Evolutionary conservation across 192 early-diverging fungal genomes (phyloP), one percentile per base, ranked within the genome.

Genomic region (Coemansia sp.): DNA sequence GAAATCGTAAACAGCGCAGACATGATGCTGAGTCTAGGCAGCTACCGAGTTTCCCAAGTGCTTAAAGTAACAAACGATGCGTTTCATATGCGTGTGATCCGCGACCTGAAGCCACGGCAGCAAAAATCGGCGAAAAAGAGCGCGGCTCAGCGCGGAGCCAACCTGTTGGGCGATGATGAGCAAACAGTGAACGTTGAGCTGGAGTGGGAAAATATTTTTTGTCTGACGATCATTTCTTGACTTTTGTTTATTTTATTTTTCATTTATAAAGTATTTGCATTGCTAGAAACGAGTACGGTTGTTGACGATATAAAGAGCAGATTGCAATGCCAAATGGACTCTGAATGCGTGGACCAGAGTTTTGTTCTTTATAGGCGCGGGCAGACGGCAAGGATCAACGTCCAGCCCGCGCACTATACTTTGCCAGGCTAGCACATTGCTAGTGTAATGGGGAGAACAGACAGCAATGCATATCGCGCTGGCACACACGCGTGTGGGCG

Each of bases 21-120:
- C 17, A 44, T 60, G 42, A 40, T 54, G 8, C 59, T 59, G 17
- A 50, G 42, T 6, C 25, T 50, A 19, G 56, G 66, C 54, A 23
- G 22, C n/a, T 68, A 50, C 54, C 50, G 53, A 21, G 57, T 68
- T 21, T 59, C 28, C 1, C n/a, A 47, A 21, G 31, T 68, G 5
- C 28, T 50, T 7, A 23, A 46, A 8, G 20, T 9, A 2, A 12
- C 23, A 21, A 28, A 34, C 3, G 23, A 48, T 14, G 36, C 55
- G 4, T 25, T 38, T 25, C 4, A 11, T 9, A 19, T 62, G 15
- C 15, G 40, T 15, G 40, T 42, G 10, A 42, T 42, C 40, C 40
- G 40, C 40, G 15, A 42, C 2, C 4, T 42, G 15, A 42, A 42
- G 40, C 40, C 40, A 42, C 5, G 17, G 0, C 10, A 19, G 0